A percentile compares a stretch with the other conserved stretches of the same genome.
Conservation (phyloP, 768 basidiomycete genomes). For the Aureoboletus auriporus region DNA sequence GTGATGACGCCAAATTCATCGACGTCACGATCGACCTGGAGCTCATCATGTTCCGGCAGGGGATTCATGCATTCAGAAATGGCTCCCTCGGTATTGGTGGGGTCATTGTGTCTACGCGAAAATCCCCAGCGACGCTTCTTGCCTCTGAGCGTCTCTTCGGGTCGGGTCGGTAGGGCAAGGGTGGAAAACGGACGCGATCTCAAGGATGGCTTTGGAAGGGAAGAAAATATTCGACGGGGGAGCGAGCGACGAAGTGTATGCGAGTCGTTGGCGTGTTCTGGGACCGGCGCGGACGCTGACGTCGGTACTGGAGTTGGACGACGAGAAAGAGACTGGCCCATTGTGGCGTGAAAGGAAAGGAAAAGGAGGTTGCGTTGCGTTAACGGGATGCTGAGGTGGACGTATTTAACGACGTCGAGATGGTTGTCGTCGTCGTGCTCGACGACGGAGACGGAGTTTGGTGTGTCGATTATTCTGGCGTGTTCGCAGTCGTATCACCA, state of each 20-base stretch:
- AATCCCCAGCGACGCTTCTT: constrained; percentile 25
- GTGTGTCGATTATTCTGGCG: constrained; percentile 22
- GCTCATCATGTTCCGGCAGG: constrained; percentile 24
- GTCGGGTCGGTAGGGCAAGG: constrained; percentile 18
- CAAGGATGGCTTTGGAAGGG: constrained; percentile 25
- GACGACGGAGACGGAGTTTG: constrained; percentile 9
- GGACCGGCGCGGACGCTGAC: constrained; percentile 6
- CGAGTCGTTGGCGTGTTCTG: constrained; percentile 2
- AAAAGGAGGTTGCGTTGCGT: neutral
- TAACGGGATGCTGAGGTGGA: neutral
- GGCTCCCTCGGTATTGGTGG: constrained; percentile 13
- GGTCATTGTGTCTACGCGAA: constrained; percentile 15
- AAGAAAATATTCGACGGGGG: constrained; percentile 34
- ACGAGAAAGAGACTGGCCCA: constrained; percentile 32
- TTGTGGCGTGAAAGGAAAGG: constrained; percentile 9
- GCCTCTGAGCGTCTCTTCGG: constrained; percentile 26
- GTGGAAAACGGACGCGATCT: constrained; percentile 12
- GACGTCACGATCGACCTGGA: constrained; percentile 26
- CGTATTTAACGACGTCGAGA: constrained; percentile 4
- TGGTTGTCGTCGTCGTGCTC: constrained; percentile 5
- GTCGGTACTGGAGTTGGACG: constrained; percentile 9
- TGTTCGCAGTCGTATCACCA: constrained; percentile 23
- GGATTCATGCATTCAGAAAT: constrained; percentile 12
- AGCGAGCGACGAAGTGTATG: constrained; percentile 16
- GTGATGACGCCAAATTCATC: constrained; percentile 26